Evolutionary conservation across 2,329 filamentous ascomycete genomes (phyloP).

Genomic region (Harringtonia aguacate): DNA sequence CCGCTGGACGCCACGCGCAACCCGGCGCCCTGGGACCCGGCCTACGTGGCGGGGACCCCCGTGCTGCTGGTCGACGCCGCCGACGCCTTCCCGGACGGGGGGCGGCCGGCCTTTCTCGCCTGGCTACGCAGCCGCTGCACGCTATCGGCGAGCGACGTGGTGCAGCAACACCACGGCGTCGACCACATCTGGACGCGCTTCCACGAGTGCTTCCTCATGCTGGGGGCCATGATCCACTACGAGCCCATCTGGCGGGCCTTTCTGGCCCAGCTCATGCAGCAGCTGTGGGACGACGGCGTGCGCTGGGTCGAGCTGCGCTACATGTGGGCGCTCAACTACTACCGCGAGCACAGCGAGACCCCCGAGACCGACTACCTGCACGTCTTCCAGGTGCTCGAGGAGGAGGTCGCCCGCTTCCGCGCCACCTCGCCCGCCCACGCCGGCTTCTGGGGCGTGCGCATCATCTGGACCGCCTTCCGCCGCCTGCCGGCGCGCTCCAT

Average conservation of each 20-base stretch:
- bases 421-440: conserved; percentile 57
- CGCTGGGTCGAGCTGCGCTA: conserved; percentile 73
- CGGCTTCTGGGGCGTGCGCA: conserved; percentile 71
- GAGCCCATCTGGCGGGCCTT: conserved; percentile 80
- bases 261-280: conserved; percentile 57
- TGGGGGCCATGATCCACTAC: conserved; percentile 71
- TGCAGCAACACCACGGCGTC: conserved; percentile 72
- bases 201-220: conserved; percentile 58
- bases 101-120: conserved; percentile 57
- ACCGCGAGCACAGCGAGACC: conserved; percentile 49
- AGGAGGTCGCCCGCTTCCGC: conserved; percentile 74
- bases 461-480: conserved; percentile 77
- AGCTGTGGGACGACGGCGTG: conserved; percentile 71
- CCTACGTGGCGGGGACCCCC: conserved; percentile 49
- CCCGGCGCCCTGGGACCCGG: conserved; percentile 43
- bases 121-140: conserved; percentile 69
- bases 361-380: conserved; percentile 58
- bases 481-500: conserved; percentile 52
- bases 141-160: conserved; percentile 60
- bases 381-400: conserved; percentile 62
- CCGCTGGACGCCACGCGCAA: conserved; percentile 22
- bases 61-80: conserved; percentile 54
- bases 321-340: conserved; percentile 63
- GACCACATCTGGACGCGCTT: conserved; percentile 84
- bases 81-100: conserved; percentile 62